A percentile compares a stretch with the other conserved stretches of the same genome.
Conservation (phyloP, 768 basidiomycete species). For the Coprinopsis marcescibilis region DNA sequence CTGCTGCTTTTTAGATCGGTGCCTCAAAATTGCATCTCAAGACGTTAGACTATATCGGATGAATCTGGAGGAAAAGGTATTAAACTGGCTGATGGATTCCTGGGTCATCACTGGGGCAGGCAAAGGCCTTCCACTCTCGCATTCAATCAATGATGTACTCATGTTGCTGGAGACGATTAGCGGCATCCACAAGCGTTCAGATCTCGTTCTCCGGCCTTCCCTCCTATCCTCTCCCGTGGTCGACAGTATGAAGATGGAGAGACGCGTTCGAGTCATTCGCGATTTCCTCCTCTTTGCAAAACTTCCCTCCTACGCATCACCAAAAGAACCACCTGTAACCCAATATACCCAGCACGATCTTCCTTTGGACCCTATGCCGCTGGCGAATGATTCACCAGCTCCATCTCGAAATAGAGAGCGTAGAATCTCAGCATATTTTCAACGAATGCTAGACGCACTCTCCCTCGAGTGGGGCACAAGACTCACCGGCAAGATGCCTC, state of each 20-base stretch:
- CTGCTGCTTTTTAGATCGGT: conserved; percentile 71
- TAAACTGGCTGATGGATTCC: conserved; percentile 72
- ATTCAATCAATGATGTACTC: conserved; percentile 57
- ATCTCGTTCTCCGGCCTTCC: conserved; percentile 41
- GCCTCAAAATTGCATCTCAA: conserved; percentile 65
- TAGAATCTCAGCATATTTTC: conserved; percentile 54
- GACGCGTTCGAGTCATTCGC: conserved; percentile 51
- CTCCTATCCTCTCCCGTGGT: conserved; percentile 70
- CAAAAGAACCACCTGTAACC: conserved; percentile 5
- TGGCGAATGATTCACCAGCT: conserved; percentile 24
- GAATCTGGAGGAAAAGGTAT: conserved; percentile 81
- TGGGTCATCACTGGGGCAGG: conserved; percentile 44
- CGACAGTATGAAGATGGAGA: conserved; percentile 53
- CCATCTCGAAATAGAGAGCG: conserved; percentile 54
- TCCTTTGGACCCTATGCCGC: too few species aligned
- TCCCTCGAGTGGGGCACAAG: conserved; percentile 39
- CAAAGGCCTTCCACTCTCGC: conserved; percentile 38
- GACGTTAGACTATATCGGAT: conserved; percentile 81
- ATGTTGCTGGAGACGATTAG: conserved; percentile 61
- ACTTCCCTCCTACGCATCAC: conserved; percentile 38
- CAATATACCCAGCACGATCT: too few species aligned
- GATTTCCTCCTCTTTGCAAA: conserved; percentile 65
- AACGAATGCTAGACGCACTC: conserved; percentile 55
- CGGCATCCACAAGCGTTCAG: conserved; percentile 40
- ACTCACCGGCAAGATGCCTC: conserved; percentile 27